Percentiles rank a stretch among this genome's conserved stretches.
Conservation (phyloP, 768 basidiomycete species). For the Hebeloma cylindrosporum region DNA sequence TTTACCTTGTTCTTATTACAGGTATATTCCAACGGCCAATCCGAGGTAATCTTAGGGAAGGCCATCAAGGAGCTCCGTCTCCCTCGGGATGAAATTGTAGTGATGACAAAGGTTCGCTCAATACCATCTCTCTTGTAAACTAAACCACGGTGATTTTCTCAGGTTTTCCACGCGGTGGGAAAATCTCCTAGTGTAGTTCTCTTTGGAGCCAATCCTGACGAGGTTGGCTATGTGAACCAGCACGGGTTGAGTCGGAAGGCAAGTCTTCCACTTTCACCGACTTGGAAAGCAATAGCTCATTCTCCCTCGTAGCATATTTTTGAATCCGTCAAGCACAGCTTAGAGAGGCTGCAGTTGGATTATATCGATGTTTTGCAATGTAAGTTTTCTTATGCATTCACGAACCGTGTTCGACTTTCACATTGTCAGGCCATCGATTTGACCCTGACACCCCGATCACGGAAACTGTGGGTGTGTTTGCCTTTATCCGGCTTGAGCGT, state of each 20-base stretch:
- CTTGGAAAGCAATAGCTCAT: constrained; percentile 15
- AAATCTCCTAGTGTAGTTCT: constrained; percentile 20
- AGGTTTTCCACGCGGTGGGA: constrained; percentile 40
- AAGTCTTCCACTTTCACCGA: not conserved
- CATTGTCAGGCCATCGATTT: constrained; percentile 48
- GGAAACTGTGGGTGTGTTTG: constrained; percentile 41
- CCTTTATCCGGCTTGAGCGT: not conserved
- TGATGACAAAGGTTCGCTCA: constrained; percentile 65
- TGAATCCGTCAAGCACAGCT: constrained; percentile 57
- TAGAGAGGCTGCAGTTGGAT: constrained; percentile 70
- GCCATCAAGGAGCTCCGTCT: constrained; percentile 65
- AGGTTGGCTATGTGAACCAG: constrained; percentile 55
- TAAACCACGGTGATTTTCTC: constrained; percentile 13
- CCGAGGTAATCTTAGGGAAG: constrained; percentile 68
- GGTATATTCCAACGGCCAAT: constrained; percentile 66
- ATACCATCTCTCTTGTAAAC: not conserved
- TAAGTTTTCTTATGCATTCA: constrained; percentile 20
- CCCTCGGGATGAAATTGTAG: constrained; percentile 74
- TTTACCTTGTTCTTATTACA: constrained; percentile 18
- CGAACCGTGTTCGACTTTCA: constrained; percentile 18
- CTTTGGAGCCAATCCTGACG: constrained; percentile 30
- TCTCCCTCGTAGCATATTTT: constrained; percentile 60
- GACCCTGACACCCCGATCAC: constrained; percentile 58
- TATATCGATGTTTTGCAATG: constrained; percentile 79
- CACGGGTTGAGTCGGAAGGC: constrained; percentile 43